phyloP scores from a whole-genome alignment of 495 filamentous ascomycete species.

The Cercophora newfieldiana region DNA sequence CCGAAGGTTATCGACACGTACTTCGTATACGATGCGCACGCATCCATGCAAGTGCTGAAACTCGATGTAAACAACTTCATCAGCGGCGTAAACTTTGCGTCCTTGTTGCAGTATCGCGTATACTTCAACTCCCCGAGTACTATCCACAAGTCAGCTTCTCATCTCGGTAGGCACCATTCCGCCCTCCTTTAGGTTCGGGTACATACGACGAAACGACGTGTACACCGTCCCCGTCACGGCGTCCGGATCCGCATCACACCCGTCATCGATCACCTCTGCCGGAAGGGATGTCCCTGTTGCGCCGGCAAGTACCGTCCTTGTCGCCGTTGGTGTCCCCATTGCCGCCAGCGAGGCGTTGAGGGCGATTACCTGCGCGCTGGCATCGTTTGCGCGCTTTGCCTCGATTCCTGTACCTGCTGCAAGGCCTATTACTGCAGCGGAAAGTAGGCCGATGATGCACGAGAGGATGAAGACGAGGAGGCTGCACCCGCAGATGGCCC shows the following conservation, averaged over 20 bases:
- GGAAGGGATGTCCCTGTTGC: constrained; percentile 28
- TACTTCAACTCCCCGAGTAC: constrained; percentile 36
- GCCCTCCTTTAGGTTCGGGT: neutral
- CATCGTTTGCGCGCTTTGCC: constrained; percentile 40
- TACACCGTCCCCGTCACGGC: constrained; percentile 34
- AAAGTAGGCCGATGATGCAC: constrained; percentile 41
- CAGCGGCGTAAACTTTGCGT: constrained; percentile 35
- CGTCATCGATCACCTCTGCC: constrained; percentile 34
- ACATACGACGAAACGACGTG: constrained; percentile 27
- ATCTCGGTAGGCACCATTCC: neutral
- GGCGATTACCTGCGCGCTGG: constrained; percentile 30
- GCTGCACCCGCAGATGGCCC: constrained; percentile 38
- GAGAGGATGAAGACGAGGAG: constrained; percentile 44
- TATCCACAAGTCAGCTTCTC: constrained; percentile 12
- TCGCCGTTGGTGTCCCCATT: neutral
- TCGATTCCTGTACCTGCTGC: constrained; percentile 46
- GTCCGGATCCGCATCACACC: constrained; percentile 35
- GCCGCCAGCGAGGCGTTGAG: constrained; percentile 22
- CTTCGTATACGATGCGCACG: constrained; percentile 44
- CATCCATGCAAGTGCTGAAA: constrained; percentile 49
- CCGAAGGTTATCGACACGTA: constrained; percentile 35
- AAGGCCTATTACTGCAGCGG: constrained; percentile 44
- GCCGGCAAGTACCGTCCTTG: constrained; percentile 7
- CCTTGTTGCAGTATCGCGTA: constrained; percentile 43
- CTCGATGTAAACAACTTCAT: constrained; percentile 40